Conservation (phyloP, 1,139 yeast species). For the Candida sp. region DNA sequence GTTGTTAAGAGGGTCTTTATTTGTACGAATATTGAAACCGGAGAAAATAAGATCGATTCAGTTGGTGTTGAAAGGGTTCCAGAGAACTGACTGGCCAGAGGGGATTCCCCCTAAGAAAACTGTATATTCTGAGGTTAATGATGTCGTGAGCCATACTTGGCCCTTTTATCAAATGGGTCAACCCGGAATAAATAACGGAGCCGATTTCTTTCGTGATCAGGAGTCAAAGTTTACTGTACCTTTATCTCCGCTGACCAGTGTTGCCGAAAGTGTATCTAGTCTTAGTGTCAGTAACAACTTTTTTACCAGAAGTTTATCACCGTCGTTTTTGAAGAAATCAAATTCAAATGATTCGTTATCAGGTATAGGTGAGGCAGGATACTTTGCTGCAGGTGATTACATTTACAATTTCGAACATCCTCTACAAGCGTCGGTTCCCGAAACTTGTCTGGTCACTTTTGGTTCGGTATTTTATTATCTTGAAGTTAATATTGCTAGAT, state of each 20-base stretch:
- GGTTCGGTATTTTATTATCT: slow-evolving; percentile 73
- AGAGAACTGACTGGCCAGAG: slow-evolving; percentile 97
- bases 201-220: slow-evolving; percentile 40
- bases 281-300: slow-evolving; percentile 1
- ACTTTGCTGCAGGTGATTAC: slow-evolving; percentile 77
- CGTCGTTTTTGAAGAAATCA: slow-evolving; percentile 37
- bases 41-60: slow-evolving; percentile 69
- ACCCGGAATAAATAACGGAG: slow-evolving; percentile 48
- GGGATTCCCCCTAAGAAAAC: slow-evolving; percentile 90
- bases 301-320: slow-evolving; percentile 25
- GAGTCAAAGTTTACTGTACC: slow-evolving; percentile 11
- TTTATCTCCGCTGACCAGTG: slow-evolving; percentile 7
- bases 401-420: slow-evolving; percentile 90
- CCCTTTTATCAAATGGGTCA: slow-evolving; percentile 66
- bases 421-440: slow-evolving; percentile 79
- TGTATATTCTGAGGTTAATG: slow-evolving; percentile 61
- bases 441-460: slow-evolving; percentile 71
- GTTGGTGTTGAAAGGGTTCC: slow-evolving; percentile 65
- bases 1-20: slow-evolving; percentile 77
- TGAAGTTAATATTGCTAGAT: slow-evolving; percentile 67
- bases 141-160: slow-evolving; percentile 82
- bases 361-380: slow-evolving; percentile 18
- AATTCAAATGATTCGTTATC: slow-evolving; percentile 26
- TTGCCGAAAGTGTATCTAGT: slow-evolving; percentile 12
- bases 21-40: slow-evolving; percentile 69